A percentile compares a stretch with the other conserved stretches of the same genome.
phyloP scores from a whole-genome alignment of 2,329 filamentous ascomycete genomes.

The Sarocladium oryzae region DNA sequence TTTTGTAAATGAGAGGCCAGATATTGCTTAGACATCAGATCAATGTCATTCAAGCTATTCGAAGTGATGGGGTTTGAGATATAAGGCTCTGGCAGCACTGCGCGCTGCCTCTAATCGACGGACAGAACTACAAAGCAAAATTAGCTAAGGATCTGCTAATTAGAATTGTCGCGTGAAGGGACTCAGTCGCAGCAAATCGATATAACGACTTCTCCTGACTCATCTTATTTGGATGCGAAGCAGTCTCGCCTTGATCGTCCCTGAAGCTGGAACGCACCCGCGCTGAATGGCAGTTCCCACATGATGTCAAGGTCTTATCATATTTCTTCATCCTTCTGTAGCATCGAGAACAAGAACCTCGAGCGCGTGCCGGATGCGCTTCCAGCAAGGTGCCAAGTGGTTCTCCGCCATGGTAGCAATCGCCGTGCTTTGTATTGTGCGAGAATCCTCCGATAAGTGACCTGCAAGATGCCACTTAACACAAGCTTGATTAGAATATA shows the following conservation, averaged over 20 bases:
- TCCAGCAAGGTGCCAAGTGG: no score
- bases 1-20: constrained; percentile 37
- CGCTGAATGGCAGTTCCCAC: constrained; percentile 30
- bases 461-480: no score
- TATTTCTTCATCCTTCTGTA: constrained; percentile 37
- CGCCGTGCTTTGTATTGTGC: no score
- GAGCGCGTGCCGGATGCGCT: constrained; percentile 10
- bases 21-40: constrained; percentile 18
- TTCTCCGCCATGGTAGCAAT: no score
- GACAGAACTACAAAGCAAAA: constrained; percentile 25
- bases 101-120: constrained; percentile 20
- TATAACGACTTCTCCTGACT: no score
- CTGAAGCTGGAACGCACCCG: constrained; percentile 33
- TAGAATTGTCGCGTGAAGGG: no score
- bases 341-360: constrained; percentile 30
- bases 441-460: no score
- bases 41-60: constrained; percentile 9
- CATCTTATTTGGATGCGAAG: constrained; percentile 33
- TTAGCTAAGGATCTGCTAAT: no score
- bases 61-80: not conserved
- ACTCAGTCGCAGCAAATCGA: no score
- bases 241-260: constrained; percentile 30
- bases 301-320: constrained; percentile 31
- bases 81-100: not conserved
- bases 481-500: no score